Evolutionary conservation across 1,284 basidiomycete species (phyloP).

Genomic region (Apiotrichum porosum): DNA sequence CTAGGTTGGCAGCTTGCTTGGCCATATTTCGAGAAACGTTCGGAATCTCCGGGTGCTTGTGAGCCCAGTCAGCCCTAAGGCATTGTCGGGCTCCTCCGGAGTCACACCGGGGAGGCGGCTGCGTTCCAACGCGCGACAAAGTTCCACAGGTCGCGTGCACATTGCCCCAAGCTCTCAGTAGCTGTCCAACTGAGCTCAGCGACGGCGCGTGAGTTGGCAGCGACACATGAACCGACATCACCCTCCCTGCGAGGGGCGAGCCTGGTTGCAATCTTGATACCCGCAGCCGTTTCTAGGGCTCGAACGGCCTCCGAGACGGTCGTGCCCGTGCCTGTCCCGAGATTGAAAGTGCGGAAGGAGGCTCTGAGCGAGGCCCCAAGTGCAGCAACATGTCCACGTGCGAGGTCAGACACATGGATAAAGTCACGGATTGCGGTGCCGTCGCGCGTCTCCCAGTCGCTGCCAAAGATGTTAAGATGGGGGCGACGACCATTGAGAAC

Average conservation of each 20-base stretch:
- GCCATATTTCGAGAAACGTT: no score
- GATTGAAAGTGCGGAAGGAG: slow-evolving; percentile 58
- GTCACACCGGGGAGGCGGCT: no score
- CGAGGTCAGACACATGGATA: slow-evolving; percentile 20
- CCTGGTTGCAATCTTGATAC: slow-evolving; percentile 1
- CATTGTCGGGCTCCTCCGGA: no score
- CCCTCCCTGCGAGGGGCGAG: slow-evolving; percentile 6
- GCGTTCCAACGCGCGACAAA: no score
- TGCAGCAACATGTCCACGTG: slow-evolving; percentile 24
- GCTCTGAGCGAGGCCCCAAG: slow-evolving; percentile 4
- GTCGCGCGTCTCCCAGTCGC: slow-evolving; percentile 21
- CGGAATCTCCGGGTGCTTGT: no score
- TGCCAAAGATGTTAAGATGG: slow-evolving; percentile 21
- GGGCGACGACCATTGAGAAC: slow-evolving; percentile 22
- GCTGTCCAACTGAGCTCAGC: slow-evolving; percentile 11
- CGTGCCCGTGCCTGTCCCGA: slow-evolving; percentile 71
- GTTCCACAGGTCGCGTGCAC: slow-evolving; percentile 9
- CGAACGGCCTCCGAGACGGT: slow-evolving; percentile 50
- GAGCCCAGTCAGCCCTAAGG: no score
- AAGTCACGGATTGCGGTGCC: slow-evolving; percentile 9
- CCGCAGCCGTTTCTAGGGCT: slow-evolving; percentile 4
- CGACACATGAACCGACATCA: slow-evolving; percentile 13
- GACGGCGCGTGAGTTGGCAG: slow-evolving; percentile 3
- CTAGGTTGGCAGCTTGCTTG: no score
- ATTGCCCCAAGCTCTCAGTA: slow-evolving; percentile 2